A percentile compares a stretch with the other conserved stretches of the same genome.
These are phyloP conservation scores for Mortierella hygrophila DNA, from an alignment of 192 early-diverging fungal genomes.

Conservation along the genomic window DNA sequence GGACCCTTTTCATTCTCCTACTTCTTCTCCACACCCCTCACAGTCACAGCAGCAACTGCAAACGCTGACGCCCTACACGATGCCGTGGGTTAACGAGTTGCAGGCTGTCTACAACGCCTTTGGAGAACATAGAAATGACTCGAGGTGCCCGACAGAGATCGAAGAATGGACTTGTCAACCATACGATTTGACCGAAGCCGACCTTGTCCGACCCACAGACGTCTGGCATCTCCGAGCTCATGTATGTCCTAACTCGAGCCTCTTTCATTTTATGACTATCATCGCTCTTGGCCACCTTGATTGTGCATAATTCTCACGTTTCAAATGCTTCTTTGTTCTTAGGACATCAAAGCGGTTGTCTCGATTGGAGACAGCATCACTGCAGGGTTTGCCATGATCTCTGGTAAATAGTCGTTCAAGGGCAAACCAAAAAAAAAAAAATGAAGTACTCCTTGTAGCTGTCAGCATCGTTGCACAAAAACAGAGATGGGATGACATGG, in stretches of 20 bases:
- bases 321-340: not conserved
- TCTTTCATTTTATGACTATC: no score
- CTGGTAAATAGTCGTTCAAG: slow-evolving; percentile 35
- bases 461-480: not conserved
- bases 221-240: slow-evolving; percentile 63
- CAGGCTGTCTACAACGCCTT: slow-evolving; percentile 59
- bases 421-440: not conserved
- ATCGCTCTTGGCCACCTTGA: no score
- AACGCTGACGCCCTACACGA: slow-evolving; percentile 48
- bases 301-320: no score
- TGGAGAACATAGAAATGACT: slow-evolving; percentile 42
- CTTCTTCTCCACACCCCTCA: no score
- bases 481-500: not conserved
- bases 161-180: slow-evolving; percentile 56
- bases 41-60: not conserved
- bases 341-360: slow-evolving; percentile 66
- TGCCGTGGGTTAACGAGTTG: slow-evolving; percentile 58
- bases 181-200: slow-evolving; percentile 44
- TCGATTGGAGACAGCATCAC: slow-evolving; percentile 67
- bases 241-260: slow-evolving; percentile 24
- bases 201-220: slow-evolving; percentile 49
- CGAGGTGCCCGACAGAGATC: slow-evolving; percentile 54
- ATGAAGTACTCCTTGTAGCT: not conserved
- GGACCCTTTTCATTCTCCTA: no score
- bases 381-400: slow-evolving; percentile 69